A percentile compares a stretch with the other conserved stretches of the same genome.
phyloP scores from a whole-genome alignment of 2,329 filamentous ascomycete species.

The Alternaria infectoria region DNA sequence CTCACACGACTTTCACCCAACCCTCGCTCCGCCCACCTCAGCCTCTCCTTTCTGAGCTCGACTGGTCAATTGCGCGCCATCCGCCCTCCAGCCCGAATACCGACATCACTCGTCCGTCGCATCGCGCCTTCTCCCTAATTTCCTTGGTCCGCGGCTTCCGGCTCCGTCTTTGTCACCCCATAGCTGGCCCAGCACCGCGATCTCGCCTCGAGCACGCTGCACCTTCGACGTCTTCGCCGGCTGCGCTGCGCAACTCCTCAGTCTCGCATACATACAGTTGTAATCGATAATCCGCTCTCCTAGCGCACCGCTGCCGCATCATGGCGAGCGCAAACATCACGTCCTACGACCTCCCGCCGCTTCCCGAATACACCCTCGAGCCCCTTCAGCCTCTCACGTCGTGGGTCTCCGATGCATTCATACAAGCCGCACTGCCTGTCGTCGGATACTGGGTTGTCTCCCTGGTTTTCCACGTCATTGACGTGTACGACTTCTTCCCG shows the following conservation, averaged over 20 bases:
- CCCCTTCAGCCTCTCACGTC: slow-evolving; percentile 75
- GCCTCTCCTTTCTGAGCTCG: slow-evolving; percentile 42
- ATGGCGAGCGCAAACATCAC: slow-evolving; percentile 55
- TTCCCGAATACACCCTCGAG: slow-evolving; percentile 79
- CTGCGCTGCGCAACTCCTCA: background rate
- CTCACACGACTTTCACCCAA: slow-evolving; percentile 37
- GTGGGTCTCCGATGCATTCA: slow-evolving; percentile 80
- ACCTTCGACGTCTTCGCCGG: background rate
- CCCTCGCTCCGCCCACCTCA: slow-evolving; percentile 38
- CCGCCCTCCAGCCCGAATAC: background rate
- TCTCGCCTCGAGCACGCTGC: slow-evolving; percentile 5
- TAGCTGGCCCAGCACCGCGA: slow-evolving; percentile 13
- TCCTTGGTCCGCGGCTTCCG: slow-evolving; percentile 38
- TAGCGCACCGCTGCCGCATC: slow-evolving; percentile 21
- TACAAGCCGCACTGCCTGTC: slow-evolving; percentile 78
- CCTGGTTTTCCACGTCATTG: slow-evolving; percentile 84
- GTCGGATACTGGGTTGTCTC: slow-evolving; percentile 89
- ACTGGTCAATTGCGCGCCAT: background rate
- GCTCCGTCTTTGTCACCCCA: slow-evolving; percentile 12
- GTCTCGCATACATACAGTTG: background rate
- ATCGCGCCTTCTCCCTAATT: slow-evolving; percentile 33
- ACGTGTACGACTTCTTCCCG: slow-evolving; percentile 83
- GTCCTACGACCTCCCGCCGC: slow-evolving; percentile 74
- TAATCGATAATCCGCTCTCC: slow-evolving; percentile 10
- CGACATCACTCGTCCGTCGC: slow-evolving; percentile 2